These are phyloP conservation scores for Blastobotrys elegans DNA, from an alignment of 1,139 yeast genomes.

Conservation along the genomic window DNA sequence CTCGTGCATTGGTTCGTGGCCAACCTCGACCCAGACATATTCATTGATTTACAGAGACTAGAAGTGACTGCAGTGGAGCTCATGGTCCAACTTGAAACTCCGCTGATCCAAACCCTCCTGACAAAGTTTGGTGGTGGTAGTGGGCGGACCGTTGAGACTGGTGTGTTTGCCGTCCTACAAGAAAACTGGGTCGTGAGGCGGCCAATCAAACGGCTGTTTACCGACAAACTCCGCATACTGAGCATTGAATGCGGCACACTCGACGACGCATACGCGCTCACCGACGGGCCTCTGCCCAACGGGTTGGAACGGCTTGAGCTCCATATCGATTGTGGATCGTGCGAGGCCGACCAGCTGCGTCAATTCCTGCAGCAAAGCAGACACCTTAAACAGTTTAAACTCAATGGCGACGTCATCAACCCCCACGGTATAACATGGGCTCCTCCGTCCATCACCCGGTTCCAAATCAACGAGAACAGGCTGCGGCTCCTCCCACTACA, in stretches of 20 bases:
- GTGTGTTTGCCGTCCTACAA: slow-evolving; percentile 6
- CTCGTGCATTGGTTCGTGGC: slow-evolving; percentile 13
- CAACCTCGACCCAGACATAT: slow-evolving; percentile 9
- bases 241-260: slow-evolving; percentile 9
- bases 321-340: slow-evolving; percentile 1
- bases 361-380: slow-evolving; percentile 2
- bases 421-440: slow-evolving; percentile 4
- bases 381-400: neutral
- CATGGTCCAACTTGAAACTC: slow-evolving; percentile 6
- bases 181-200: slow-evolving; percentile 9
- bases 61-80: slow-evolving; percentile 9
- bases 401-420: slow-evolving; percentile 11
- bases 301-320: slow-evolving; percentile 10
- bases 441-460: neutral
- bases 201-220: neutral
- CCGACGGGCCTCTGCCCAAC: slow-evolving; percentile 2
- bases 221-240: neutral
- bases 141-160: neutral
- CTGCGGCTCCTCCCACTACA: neutral
- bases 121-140: slow-evolving; percentile 11
- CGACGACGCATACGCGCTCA: slow-evolving; percentile 8
- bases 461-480: neutral
- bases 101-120: slow-evolving; percentile 4
- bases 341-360: slow-evolving; percentile 6
- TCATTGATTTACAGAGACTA: slow-evolving; percentile 9